Conservation (phyloP, 1,284 basidiomycete species). For the Athelia psychrophila region DNA sequence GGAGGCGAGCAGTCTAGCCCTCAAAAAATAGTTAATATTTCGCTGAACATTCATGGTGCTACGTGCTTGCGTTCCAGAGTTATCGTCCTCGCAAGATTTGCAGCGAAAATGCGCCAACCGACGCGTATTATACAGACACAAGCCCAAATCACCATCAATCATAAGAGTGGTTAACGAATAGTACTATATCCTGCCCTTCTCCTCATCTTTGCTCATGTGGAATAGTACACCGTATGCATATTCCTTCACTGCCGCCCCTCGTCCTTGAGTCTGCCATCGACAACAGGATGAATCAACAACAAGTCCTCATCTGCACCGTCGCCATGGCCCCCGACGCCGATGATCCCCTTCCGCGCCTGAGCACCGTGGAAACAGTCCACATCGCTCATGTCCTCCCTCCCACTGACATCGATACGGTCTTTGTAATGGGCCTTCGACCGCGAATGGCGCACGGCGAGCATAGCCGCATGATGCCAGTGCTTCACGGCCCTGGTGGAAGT, state of each 20-base stretch:
- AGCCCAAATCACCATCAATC: no score
- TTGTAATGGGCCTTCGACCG: conserved; percentile 52
- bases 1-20: no score
- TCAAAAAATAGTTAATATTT: no score
- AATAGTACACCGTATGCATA: no score
- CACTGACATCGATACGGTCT: conserved; percentile 59
- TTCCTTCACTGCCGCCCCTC: conserved; percentile 37
- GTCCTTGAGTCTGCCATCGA: conserved; percentile 75
- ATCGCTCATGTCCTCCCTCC: conserved; percentile 72
- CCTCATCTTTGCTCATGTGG: no score
- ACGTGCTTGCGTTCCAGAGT: no score
- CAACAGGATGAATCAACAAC: conserved; percentile 59
- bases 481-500: conserved; percentile 25
- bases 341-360: conserved; percentile 33
- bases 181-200: no score
- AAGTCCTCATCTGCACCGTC: conserved; percentile 47
- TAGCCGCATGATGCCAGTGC: conserved; percentile 48
- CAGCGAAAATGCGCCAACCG: no score
- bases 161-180: no score
- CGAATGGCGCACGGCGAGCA: conserved; percentile 41
- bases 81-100: no score
- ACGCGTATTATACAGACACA: no score
- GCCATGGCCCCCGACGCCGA: conserved; percentile 19
- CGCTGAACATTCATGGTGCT: no score
- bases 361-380: conserved; percentile 75